These are phyloP conservation scores for Aspergillus panamensis DNA, from an alignment of 495 filamentous ascomycete genomes.

Conservation along the genomic window DNA sequence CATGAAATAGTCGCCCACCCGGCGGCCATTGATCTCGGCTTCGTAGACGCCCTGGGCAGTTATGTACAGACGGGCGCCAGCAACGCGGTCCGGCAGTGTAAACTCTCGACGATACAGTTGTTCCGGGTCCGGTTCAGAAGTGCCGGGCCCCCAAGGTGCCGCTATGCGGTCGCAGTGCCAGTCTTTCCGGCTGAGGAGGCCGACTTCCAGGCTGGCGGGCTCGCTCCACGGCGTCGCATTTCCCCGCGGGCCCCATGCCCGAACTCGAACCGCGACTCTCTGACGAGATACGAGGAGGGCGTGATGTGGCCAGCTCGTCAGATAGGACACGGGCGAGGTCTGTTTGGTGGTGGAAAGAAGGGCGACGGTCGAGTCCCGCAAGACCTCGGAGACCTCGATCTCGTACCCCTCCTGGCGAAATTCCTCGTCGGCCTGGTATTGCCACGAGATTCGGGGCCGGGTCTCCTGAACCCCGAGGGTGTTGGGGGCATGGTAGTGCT, in stretches of 20 bases:
- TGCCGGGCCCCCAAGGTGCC: constrained; percentile 3
- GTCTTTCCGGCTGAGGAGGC: neutral
- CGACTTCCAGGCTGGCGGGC: neutral
- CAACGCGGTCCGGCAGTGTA: neutral
- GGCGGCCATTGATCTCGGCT: neutral
- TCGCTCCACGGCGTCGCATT: constrained; percentile 3
- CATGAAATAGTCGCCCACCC: constrained; percentile 1
- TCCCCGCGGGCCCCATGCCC: neutral
- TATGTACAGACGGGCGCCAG: neutral
- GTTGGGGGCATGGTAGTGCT: constrained; percentile 9
- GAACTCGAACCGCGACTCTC: neutral
- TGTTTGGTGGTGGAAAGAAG: neutral
- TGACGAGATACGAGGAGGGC: neutral
- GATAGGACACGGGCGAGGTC: neutral
- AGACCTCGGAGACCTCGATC: neutral
- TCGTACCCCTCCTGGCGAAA: constrained; percentile 6
- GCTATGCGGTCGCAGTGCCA: constrained; percentile 9
- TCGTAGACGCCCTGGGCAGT: constrained; percentile 6
- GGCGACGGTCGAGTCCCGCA: neutral
- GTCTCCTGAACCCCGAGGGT: constrained; percentile 8
- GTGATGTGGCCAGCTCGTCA: constrained; percentile 7
- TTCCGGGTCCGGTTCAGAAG: neutral
- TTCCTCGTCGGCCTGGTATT: neutral
- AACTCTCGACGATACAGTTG: constrained; percentile 2
- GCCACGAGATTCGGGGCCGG: constrained; percentile 10